phyloP scores from a whole-genome alignment of 2,329 filamentous ascomycete genomes.

The Talaromyces marneffei region DNA sequence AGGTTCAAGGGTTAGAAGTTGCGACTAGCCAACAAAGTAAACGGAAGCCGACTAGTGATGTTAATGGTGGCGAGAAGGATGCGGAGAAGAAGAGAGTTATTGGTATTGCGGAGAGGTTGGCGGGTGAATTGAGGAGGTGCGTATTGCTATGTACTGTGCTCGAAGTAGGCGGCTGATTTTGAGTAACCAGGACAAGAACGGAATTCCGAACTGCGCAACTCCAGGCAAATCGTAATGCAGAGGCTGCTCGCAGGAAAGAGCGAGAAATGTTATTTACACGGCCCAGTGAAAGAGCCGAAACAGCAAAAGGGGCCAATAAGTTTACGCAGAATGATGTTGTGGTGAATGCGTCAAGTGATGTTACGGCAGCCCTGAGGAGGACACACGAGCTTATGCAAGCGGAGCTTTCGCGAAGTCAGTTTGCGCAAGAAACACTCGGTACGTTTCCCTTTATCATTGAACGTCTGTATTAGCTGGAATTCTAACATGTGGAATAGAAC shows the following conservation, averaged over 20 bases:
- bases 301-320: slow-evolving; percentile 39
- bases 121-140: slow-evolving; percentile 67
- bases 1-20: slow-evolving; percentile 62
- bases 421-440: slow-evolving; percentile 77
- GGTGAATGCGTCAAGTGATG: slow-evolving; percentile 70
- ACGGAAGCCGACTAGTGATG: slow-evolving; percentile 24
- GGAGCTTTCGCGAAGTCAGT: slow-evolving; percentile 79
- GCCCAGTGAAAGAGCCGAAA: slow-evolving; percentile 28
- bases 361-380: slow-evolving; percentile 74
- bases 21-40: slow-evolving; percentile 31
- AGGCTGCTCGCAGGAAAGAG: slow-evolving; percentile 68
- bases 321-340: slow-evolving; percentile 66
- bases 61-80: slow-evolving; percentile 49
- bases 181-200: slow-evolving; percentile 46
- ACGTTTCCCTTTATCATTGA: slow-evolving; percentile 16
- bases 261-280: slow-evolving; percentile 66
- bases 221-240: slow-evolving; percentile 67
- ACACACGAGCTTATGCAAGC: slow-evolving; percentile 81
- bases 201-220: slow-evolving; percentile 79
- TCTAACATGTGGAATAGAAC: slow-evolving; percentile 41
- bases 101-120: slow-evolving; percentile 61
- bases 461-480: not conserved
- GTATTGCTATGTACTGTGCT: slow-evolving; percentile 15
- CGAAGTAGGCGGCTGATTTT: not conserved
- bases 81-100: slow-evolving; percentile 61